Evolutionary conservation across 768 basidiomycete genomes (phyloP), one percentile per base, ranked within the genome.

Genomic region (Roridomyces roridus): DNA sequence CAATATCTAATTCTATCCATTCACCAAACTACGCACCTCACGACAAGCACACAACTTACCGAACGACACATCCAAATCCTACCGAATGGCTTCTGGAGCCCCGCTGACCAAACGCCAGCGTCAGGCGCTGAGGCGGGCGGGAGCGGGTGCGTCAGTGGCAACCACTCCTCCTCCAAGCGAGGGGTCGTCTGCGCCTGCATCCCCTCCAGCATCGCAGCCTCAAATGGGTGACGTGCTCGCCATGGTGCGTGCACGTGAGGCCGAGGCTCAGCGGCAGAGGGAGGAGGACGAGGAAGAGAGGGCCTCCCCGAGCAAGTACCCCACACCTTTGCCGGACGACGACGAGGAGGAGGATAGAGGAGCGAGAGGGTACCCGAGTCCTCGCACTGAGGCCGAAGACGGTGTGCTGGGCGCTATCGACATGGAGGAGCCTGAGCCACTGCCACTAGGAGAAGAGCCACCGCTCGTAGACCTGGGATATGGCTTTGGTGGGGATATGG

Each of bases 261-360:
- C 25, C 1, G 26, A 26, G 3, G 34, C 31, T 10, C 31, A 15
- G 15, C 4, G 48, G 35, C 4, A 34, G 46, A 43, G 37, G 10
- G 17, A 28, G 25, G 1, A 35, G 44, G 45, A 50, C 20, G 45
- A 59, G 36, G 6, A 42, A 3, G 37, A 40, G n/a, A 15, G 49
- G 18, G 52, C 57, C 6, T 53, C 57, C 40, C 60, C 56, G 43
- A 62, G 60, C 43, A 57, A 57, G 37, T 57, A 62, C 52, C 60
- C 60, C 15, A 62, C 56, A 8, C 60, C 56, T 11, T 28, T 62
- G 31, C 60, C 60, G 0, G 56, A 62, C 26, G 59, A 61, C 18
- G 51, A 26, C 10, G 20, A 43, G 36, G 50, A 42, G 17, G 39
- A 25, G 24, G 39, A 42, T 28, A 17, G 17, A 15, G 50, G 20